phyloP scores from a whole-genome alignment of 2,329 filamentous ascomycete genomes.

The Fusarium sp. region DNA sequence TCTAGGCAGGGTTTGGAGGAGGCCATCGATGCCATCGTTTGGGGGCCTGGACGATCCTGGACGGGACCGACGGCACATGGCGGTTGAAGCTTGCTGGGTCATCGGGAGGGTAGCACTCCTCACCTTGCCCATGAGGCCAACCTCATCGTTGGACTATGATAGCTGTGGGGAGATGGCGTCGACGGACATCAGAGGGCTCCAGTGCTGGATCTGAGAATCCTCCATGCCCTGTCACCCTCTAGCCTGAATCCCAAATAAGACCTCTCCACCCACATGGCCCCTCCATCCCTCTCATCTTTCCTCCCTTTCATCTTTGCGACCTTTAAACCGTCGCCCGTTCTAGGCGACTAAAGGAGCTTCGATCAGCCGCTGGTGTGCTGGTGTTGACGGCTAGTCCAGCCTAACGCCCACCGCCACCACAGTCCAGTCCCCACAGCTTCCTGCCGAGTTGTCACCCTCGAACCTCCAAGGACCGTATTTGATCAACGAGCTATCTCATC shows the following conservation, averaged over 20 bases:
- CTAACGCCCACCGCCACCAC: constrained; percentile 48
- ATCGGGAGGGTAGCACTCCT: constrained; percentile 27
- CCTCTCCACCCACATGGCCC: constrained; percentile 50
- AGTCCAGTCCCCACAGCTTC: constrained; percentile 47
- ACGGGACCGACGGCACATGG: constrained; percentile 46
- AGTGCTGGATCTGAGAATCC: constrained; percentile 47
- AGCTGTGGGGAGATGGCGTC: constrained; percentile 49
- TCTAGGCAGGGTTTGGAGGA: constrained; percentile 35
- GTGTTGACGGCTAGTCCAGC: constrained; percentile 48
- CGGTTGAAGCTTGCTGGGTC: constrained; percentile 28
- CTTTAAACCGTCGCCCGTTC: constrained; percentile 45
- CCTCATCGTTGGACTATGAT: constrained; percentile 41
- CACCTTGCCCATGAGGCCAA: constrained; percentile 43
- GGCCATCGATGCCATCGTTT: constrained; percentile 36
- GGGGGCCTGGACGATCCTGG: constrained; percentile 38
- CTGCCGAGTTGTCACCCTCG: constrained; percentile 42
- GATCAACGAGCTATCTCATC: constrained; percentile 36
- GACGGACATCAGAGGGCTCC: constrained; percentile 40
- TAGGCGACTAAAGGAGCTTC: constrained; percentile 47
- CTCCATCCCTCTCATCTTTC: constrained; percentile 51
- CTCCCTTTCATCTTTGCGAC: constrained; percentile 44
- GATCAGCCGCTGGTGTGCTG: constrained; percentile 50
- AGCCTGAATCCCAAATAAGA: constrained; percentile 51
- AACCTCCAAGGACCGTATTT: constrained; percentile 36
- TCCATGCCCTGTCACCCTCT: constrained; percentile 44